These are phyloP conservation scores for Luffa aegyptiaca DNA, from an alignment of 306 rosid species.

Conservation along the genomic window DNA sequence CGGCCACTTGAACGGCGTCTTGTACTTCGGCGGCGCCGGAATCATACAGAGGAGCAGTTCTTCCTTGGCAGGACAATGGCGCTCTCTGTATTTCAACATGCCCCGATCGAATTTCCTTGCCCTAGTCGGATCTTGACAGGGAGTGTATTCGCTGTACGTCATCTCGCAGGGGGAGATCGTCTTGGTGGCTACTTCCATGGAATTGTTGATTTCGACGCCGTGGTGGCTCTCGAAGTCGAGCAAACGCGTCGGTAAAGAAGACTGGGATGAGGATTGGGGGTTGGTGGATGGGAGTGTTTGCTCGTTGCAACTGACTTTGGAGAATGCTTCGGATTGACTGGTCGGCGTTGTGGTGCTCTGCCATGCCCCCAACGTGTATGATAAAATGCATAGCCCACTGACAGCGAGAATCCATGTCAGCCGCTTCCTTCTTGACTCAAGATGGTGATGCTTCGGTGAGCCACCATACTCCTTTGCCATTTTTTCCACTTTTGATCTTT, in stretches of 20 bases:
- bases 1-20: slow-evolving; percentile 92
- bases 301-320: slow-evolving; percentile 41
- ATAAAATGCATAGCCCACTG: slow-evolving; percentile 62
- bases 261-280: slow-evolving; percentile 6
- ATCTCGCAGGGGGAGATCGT: slow-evolving; percentile 50
- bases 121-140: slow-evolving; percentile 66
- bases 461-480: slow-evolving; percentile 80
- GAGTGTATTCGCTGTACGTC: slow-evolving; percentile 68
- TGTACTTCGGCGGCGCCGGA: slow-evolving; percentile 89
- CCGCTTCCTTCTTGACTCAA: slow-evolving; percentile 59
- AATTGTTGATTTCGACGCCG: slow-evolving; percentile 29
- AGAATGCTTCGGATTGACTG: slow-evolving; percentile 36
- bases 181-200: slow-evolving; percentile 23
- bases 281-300: background rate
- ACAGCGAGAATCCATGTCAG: slow-evolving; percentile 69
- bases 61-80: slow-evolving; percentile 80
- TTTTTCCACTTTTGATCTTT: background rate
- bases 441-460: slow-evolving; percentile 76
- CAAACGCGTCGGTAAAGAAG: background rate
- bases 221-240: slow-evolving; percentile 80
- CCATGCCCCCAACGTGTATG: slow-evolving; percentile 74
- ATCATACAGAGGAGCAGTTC: slow-evolving; percentile 58
- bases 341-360: slow-evolving; percentile 28
- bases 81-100: slow-evolving; percentile 85
- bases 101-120: slow-evolving; percentile 58